Percentiles rank a stretch among this genome's conserved stretches.
Conservation (phyloP, 2,329 filamentous ascomycete species). For the Diaporthe citri region DNA sequence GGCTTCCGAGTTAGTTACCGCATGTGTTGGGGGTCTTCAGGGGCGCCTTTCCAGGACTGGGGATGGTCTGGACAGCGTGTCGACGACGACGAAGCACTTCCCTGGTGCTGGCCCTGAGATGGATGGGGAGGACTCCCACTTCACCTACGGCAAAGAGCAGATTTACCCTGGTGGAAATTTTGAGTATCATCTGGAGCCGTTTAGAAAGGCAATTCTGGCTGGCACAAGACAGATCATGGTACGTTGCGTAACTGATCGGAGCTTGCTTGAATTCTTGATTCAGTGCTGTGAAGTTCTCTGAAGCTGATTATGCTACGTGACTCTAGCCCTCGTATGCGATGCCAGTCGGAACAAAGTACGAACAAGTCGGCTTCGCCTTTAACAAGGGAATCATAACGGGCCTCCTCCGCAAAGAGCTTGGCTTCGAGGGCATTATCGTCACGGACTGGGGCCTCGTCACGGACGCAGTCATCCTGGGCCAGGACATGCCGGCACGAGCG, state of each 20-base stretch:
- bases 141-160: constrained; percentile 63
- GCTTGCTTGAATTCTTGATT: background rate
- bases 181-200: constrained; percentile 63
- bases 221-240: constrained; percentile 64
- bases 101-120: constrained; percentile 63
- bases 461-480: constrained; percentile 55
- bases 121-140: constrained; percentile 65
- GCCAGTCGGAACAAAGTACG: constrained; percentile 60
- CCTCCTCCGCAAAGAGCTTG: constrained; percentile 60
- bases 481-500: constrained; percentile 60
- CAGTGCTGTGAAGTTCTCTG: background rate
- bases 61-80: constrained; percentile 58
- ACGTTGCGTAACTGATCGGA: background rate
- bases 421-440: constrained; percentile 64
- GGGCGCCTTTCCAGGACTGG: constrained; percentile 43
- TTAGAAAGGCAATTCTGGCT: constrained; percentile 62
- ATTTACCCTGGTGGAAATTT: constrained; percentile 64
- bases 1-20: constrained; percentile 52
- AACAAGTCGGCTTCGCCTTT: constrained; percentile 63
- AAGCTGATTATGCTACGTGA: background rate
- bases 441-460: constrained; percentile 68
- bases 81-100: constrained; percentile 66
- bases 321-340: constrained; percentile 38
- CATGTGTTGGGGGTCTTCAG: constrained; percentile 63
- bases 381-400: constrained; percentile 65